Conservation (phyloP, 805 yeast species). For the Saturnispora serradocipensis region DNA sequence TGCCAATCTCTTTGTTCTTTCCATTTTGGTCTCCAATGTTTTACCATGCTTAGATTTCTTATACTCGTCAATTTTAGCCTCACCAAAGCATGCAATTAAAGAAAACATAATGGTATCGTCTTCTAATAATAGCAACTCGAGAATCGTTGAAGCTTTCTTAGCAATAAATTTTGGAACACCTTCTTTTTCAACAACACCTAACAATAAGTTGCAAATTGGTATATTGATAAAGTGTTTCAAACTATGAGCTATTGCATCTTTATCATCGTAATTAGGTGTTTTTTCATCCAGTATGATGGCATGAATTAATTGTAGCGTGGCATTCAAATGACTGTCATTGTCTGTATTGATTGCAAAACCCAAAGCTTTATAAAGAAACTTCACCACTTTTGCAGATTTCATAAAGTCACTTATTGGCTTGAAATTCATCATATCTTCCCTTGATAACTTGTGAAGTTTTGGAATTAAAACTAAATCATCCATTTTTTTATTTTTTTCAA, state of each 20-base stretch:
- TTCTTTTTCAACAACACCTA: conserved; percentile 39
- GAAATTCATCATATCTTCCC: conserved; percentile 23
- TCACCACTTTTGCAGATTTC: conserved; percentile 44
- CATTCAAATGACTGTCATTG: conserved; percentile 48
- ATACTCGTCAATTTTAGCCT: conserved; percentile 39
- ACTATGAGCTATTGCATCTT: conserved; percentile 29
- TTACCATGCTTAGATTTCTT: conserved; percentile 37
- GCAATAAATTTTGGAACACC: conserved; percentile 40
- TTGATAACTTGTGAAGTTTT: conserved; percentile 24
- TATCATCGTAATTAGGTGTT: conserved; percentile 24
- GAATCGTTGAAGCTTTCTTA: conserved; percentile 47
- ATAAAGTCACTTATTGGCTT: conserved; percentile 40
- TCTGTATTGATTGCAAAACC: conserved; percentile 41
- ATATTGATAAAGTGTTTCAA: conserved; percentile 34
- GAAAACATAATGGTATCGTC: conserved; percentile 43
- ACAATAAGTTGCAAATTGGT: conserved; percentile 48
- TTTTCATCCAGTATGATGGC: conserved; percentile 39
- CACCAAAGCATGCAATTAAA: conserved; percentile 49
- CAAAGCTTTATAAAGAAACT: conserved; percentile 48
- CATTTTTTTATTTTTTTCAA: conserved; percentile 27
- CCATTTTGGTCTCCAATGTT: conserved; percentile 43
- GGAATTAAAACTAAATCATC: conserved; percentile 46
- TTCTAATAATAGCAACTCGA: conserved; percentile 41
- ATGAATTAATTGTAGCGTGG: conserved; percentile 59
- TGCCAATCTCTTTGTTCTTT: conserved; percentile 48